phyloP scores from a whole-genome alignment of 768 basidiomycete genomes.

The Tephrocybe sp. region DNA sequence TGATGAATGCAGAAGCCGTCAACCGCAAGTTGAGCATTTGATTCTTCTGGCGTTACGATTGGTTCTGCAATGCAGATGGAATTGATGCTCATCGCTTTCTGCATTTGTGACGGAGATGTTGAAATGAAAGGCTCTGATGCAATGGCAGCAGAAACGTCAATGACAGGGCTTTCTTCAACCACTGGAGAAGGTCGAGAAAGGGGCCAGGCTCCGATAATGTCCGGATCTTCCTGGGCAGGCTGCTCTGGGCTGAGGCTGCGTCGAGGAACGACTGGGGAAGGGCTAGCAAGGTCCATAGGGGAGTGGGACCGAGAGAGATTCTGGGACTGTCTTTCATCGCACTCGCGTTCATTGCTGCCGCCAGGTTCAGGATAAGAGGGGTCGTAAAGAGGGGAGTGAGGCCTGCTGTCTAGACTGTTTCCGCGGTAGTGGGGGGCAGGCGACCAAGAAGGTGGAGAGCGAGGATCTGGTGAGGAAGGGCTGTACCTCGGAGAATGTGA shows the following conservation, averaged over 20 bases:
- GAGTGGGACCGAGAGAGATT: slow-evolving; percentile 37
- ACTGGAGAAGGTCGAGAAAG: slow-evolving; percentile 18
- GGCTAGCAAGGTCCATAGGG: slow-evolving; percentile 46
- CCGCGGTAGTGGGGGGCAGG: background rate
- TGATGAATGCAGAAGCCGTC: background rate
- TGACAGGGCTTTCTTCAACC: background rate
- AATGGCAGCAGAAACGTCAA: background rate
- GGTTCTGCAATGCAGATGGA: slow-evolving; percentile 14
- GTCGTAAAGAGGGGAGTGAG: background rate
- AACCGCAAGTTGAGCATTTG: background rate
- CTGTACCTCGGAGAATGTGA: slow-evolving; percentile 5
- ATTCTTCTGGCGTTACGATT: background rate
- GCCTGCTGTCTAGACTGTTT: background rate
- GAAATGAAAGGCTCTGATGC: background rate
- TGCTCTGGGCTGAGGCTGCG: slow-evolving; percentile 11
- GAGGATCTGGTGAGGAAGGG: slow-evolving; percentile 11
- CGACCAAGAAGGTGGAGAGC: slow-evolving; percentile 3
- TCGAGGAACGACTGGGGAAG: slow-evolving; percentile 26
- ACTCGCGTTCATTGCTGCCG: background rate
- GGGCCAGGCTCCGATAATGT: slow-evolving; percentile 43
- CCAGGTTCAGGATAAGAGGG: background rate
- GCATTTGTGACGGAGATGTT: background rate
- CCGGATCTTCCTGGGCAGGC: slow-evolving; percentile 28
- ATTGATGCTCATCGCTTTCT: slow-evolving; percentile 16
- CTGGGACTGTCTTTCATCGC: background rate